phyloP scores from a whole-genome alignment of 306 rosid species.

The Corylus heterophylla region DNA sequence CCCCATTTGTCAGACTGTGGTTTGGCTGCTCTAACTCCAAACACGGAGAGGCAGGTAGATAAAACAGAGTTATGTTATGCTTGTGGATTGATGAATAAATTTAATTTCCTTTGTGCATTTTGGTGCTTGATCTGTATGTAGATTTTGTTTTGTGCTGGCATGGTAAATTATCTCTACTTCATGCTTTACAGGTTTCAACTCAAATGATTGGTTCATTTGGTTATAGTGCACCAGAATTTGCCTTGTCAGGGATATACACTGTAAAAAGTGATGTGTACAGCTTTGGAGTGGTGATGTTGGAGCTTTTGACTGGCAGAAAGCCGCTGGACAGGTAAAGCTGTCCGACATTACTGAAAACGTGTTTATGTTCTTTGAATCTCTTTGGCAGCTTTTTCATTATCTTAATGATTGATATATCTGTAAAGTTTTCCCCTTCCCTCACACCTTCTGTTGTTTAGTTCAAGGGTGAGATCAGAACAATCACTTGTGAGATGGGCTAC shows the following conservation, averaged over 20 bases:
- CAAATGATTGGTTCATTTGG: conserved; percentile 98
- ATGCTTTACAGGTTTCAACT: conserved; percentile 70
- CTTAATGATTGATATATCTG: conserved; percentile 5
- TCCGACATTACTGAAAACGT: conserved; percentile 7
- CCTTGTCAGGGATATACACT: conserved; percentile 88
- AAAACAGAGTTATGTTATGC: background rate
- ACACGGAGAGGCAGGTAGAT: conserved; percentile 78
- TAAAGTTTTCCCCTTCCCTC: conserved; percentile 17
- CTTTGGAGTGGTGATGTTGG: conserved; percentile 97
- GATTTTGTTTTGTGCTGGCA: background rate
- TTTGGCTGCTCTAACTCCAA: conserved; percentile 81
- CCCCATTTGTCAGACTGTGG: conserved; percentile 92
- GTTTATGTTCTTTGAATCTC: conserved; percentile 5
- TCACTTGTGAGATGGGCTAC: conserved; percentile 99
- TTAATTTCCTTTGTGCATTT: conserved; percentile 14
- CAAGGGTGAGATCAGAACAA: conserved; percentile 83
- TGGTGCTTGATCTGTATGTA: conserved; percentile 5
- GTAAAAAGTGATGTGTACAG: conserved; percentile 99
- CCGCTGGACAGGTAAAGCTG: conserved; percentile 81
- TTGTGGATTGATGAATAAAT: conserved; percentile 20
- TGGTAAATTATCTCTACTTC: conserved; percentile 21
- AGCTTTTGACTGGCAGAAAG: conserved; percentile 92
- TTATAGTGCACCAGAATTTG: conserved; percentile 96
- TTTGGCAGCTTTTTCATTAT: conserved; percentile 1
- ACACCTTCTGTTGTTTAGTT: conserved; percentile 45